Base-by-base conservation (phyloP, 352 stramenopile species). In the Phytophthora pisi region DNA sequence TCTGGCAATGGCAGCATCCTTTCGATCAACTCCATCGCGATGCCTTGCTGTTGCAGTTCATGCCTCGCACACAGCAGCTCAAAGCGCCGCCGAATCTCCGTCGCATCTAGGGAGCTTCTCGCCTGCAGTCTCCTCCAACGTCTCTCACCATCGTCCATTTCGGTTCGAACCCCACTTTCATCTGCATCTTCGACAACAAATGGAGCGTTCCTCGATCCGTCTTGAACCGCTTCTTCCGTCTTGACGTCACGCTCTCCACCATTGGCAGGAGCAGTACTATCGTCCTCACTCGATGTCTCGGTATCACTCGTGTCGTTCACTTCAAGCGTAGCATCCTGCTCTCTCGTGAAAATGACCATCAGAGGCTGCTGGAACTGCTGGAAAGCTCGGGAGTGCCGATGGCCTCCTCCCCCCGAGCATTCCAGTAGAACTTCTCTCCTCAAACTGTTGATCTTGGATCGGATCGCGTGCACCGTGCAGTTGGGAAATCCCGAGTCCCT, bases 391-490 rank as follows among this genome's bases (percentile, higher is more conserved):
- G 45, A 69, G 15, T 68, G 61, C 20, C 46, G 54, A 42, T 36
- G 24, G 10, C 49, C 34, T 64, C 54, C 54, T 1, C 51, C 28
- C 9, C 28, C 6, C 28, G 28, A 26, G 5, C 42, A 45, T 64
- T 68, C 46, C 40, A 8, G 18, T 23, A 50, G 57, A 2, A 30
- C 57, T n/a, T 71, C 64, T 16, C 64, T 66, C 13, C 42, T 56
- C 51, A 71, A 34, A 40, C 40, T 31, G 15, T 61, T 31, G 23
- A 70, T 70, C 40, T 61, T 70, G 4, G 64, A 66, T 47, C 64
- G 64, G 51, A 71, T 42, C 20, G 57, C 42, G 24, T 47, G 24
- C 9, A 67, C 26, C 18, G 57, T 62, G 34, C 64, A 71, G 2
- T 10, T 6, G 53, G 47, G 20, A 42, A 54, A 62, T 5, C 51